Evolutionary conservation across 805 yeast species (phyloP).

Genomic region (Teunomyces aglyptinius): DNA sequence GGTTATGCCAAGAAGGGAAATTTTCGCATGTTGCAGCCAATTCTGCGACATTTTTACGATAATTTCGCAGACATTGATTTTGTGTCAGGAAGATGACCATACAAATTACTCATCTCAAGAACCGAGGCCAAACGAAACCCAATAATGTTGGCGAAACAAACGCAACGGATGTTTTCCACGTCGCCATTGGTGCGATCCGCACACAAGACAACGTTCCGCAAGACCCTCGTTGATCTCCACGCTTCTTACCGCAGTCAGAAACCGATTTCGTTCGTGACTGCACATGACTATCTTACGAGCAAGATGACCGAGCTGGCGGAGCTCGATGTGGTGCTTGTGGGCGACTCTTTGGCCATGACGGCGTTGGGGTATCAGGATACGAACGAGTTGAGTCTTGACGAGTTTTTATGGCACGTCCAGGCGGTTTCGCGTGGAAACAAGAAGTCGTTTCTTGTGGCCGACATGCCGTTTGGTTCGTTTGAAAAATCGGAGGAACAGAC

Average conservation of each 20-base stretch:
- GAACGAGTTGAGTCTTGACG: conserved; percentile 71
- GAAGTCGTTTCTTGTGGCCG: conserved; percentile 71
- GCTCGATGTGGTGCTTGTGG: conserved; percentile 73
- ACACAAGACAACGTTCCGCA: conserved; percentile 6
- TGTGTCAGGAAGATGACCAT: not conserved
- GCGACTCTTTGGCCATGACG: conserved; percentile 94
- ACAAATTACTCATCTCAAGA: not conserved
- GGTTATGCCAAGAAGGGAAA: too few relatives aligned
- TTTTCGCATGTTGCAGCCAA: too few relatives aligned
- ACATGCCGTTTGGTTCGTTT: conserved; percentile 85
- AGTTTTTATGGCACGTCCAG: conserved; percentile 71
- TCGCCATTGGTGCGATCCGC: conserved; percentile 4
- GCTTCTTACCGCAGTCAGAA: conserved; percentile 11
- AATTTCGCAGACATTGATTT: not conserved
- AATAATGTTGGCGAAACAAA: not conserved
- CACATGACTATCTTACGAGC: conserved; percentile 83
- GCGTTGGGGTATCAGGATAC: conserved; percentile 79
- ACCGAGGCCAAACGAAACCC: not conserved
- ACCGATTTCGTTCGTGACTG: conserved; percentile 60
- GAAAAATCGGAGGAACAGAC: conserved; percentile 68
- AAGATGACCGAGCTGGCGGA: conserved; percentile 63
- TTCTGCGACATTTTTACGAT: not conserved
- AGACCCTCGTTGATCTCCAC: conserved; percentile 12
- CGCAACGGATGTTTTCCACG: not conserved
- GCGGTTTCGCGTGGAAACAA: conserved; percentile 74